Evolutionary conservation across 1,139 yeast genomes (phyloP).

Genomic region (Hansenula sp.): DNA sequence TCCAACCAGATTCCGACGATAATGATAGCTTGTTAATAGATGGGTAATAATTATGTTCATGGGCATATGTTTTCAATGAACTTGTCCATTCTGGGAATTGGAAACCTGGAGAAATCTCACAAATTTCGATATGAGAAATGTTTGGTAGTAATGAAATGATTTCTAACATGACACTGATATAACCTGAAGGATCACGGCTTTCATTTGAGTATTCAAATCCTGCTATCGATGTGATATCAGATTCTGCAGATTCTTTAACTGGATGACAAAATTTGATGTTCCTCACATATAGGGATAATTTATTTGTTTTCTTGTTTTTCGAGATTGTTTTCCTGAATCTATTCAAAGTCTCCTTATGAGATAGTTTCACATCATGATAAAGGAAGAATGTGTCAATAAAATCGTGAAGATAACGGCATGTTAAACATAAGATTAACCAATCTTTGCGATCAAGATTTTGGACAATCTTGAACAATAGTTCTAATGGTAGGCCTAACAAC

Average conservation of each 20-base stretch:
- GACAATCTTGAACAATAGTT: slow-evolving; percentile 35
- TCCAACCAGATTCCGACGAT: slow-evolving; percentile 47
- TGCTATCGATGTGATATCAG: slow-evolving; percentile 19
- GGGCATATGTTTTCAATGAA: slow-evolving; percentile 21
- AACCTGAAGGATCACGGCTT: slow-evolving; percentile 17
- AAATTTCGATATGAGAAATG: slow-evolving; percentile 28
- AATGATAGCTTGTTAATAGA: slow-evolving; percentile 21
- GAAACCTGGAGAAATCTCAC: slow-evolving; percentile 50
- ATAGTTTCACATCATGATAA: slow-evolving; percentile 32
- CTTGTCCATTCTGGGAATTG: slow-evolving; percentile 38
- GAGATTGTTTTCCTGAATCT: slow-evolving; percentile 21
- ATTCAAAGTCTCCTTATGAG: slow-evolving; percentile 7
- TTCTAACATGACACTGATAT: slow-evolving; percentile 34
- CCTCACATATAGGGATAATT: slow-evolving; percentile 18
- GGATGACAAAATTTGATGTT: slow-evolving; percentile 31
- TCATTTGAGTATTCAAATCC: slow-evolving; percentile 11
- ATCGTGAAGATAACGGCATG: slow-evolving; percentile 35
- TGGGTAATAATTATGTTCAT: slow-evolving; percentile 24
- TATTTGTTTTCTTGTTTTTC: slow-evolving; percentile 19
- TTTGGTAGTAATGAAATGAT: slow-evolving; percentile 34
- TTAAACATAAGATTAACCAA: slow-evolving; percentile 30
- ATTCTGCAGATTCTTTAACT: slow-evolving; percentile 23
- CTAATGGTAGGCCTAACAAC: slow-evolving; percentile 34
- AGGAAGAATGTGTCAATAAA: slow-evolving; percentile 36
- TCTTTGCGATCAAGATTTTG: slow-evolving; percentile 23